Evolutionary conservation across 352 stramenopile species (phyloP).

Genomic region (Pythium chondricola): DNA sequence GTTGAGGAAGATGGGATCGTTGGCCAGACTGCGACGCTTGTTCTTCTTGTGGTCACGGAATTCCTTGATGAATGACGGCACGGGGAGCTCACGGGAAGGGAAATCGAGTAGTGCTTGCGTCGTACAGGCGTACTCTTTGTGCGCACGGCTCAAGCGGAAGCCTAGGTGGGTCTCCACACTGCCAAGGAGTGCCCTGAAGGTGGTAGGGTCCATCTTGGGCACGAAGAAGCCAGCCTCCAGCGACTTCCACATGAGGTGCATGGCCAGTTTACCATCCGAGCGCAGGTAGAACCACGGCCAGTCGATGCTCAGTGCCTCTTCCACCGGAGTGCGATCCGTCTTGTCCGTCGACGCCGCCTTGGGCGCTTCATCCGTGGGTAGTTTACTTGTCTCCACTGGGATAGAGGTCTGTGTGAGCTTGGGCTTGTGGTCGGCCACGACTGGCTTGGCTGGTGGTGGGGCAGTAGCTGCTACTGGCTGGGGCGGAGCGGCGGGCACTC

Average conservation of each 20-base stretch:
- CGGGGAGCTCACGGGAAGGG: constrained; percentile 23
- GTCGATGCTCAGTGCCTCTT: constrained; percentile 35
- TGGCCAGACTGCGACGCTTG: constrained; percentile 37
- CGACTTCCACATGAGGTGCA: constrained; percentile 79
- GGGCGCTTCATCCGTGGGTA: background rate
- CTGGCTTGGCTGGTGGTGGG: constrained; percentile 1
- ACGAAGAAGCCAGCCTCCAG: constrained; percentile 63
- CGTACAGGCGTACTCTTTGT: constrained; percentile 6
- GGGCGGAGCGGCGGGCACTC: background rate
- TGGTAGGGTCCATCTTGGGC: constrained; percentile 21
- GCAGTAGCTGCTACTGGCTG: background rate
- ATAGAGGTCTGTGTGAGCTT: too few relatives aligned
- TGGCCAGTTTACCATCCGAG: constrained; percentile 77
- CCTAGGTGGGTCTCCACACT: constrained; percentile 16
- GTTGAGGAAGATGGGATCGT: constrained; percentile 46
- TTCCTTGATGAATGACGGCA: constrained; percentile 38
- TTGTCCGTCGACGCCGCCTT: background rate
- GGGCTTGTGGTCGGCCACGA: background rate
- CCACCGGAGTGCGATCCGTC: constrained; percentile 13
- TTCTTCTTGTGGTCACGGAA: constrained; percentile 51
- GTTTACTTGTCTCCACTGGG: too few relatives aligned
- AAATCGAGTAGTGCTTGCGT: constrained; percentile 8
- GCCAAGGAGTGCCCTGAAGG: constrained; percentile 7
- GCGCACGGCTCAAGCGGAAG: constrained; percentile 4
- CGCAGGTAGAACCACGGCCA: constrained; percentile 80